Conservation (phyloP, 164 flowering plant genomes). For the Warburgia ugandensis region DNA sequence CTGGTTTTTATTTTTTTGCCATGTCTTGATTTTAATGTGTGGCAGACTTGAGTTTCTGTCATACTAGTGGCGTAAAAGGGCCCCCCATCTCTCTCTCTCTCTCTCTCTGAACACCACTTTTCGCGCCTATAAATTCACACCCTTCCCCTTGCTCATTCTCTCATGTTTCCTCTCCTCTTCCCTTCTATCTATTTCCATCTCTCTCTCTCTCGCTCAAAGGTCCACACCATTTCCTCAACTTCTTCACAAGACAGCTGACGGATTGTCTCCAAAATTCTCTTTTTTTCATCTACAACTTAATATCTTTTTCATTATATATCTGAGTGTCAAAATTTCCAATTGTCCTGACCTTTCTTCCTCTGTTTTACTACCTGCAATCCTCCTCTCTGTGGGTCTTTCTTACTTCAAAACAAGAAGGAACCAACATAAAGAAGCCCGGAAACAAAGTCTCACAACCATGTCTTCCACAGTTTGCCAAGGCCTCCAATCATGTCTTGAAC, state of each 20-base stretch:
- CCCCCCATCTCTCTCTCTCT: slow-evolving; percentile 11
- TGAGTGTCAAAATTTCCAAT: neutral
- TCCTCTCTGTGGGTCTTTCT: neutral
- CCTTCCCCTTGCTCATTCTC: slow-evolving; percentile 21
- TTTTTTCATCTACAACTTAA: neutral
- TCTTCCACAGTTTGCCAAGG: slow-evolving; percentile 46
- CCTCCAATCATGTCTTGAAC: slow-evolving; percentile 39
- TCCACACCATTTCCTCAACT: neutral
- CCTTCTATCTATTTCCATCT: slow-evolving; percentile 8
- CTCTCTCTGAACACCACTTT: slow-evolving; percentile 25
- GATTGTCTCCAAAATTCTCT: neutral
- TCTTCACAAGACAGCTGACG: neutral
- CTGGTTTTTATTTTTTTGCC: no score
- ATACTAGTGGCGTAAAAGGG: slow-evolving; percentile 41
- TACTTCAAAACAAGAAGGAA: no score
- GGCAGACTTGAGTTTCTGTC: slow-evolving; percentile 10
- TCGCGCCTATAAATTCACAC: slow-evolving; percentile 43
- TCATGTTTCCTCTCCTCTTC: slow-evolving; percentile 9
- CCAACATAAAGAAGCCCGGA: no score
- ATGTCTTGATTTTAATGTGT: no score
- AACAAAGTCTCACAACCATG: slow-evolving; percentile 37
- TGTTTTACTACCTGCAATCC: slow-evolving; percentile 4
- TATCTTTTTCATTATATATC: neutral
- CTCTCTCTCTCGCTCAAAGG: slow-evolving; percentile 2
- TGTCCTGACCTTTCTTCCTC: neutral